Evolutionary conservation across 495 filamentous ascomycete species (phyloP), one percentile per base, ranked within the genome.

Genomic region (Hypomontagnella monticulosa): DNA sequence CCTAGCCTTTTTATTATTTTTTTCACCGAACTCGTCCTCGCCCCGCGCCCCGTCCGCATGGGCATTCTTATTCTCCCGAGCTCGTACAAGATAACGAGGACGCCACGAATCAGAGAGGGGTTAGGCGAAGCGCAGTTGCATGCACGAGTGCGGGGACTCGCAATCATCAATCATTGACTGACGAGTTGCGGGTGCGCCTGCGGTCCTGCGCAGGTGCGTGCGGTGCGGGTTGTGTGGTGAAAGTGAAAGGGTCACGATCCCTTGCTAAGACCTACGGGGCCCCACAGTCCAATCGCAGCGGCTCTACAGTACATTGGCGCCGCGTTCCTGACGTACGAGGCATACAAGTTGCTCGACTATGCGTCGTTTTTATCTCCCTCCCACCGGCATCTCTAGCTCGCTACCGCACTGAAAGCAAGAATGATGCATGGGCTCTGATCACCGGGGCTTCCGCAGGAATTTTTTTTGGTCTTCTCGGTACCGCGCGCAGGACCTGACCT

Each of bases 401-500:
- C 61, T 70, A 70, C 66, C 57, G 37, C 42, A 19, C 46, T n/a
- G n/a, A 10, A 34, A 36, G 10, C n/a, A 49, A n/a, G 11, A 48
- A 16, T 19, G 42, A 38, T 46, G 52, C 61, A 53, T 37, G 36
- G 32, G 85, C 84, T 27, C 73, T 87, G 27, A 77, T 89, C 20
- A 88, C 87, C 5, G 87, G 87, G 12, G 76, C 81, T 37, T 85
- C 77, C 57, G 84, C 85, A 32, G 85, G 84, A 20, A 86, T 88
- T n/a, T n/a, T n/a, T n/a, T n/a, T n/a, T 52, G 86, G 85, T 8
- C 75, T 79, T 8, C 75, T 79, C 57, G 81, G 78, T 10, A 79
- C 84, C 61, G 76, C 77, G 76, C 77, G 3, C 73, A 79, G 36
- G 83, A 82, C 27, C 75, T n/a, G n/a, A n/a, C n/a, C n/a, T n/a